These are phyloP conservation scores for Borealophlyctis nickersoniae DNA, from an alignment of 192 early-diverging fungal genomes.

Conservation along the genomic window DNA sequence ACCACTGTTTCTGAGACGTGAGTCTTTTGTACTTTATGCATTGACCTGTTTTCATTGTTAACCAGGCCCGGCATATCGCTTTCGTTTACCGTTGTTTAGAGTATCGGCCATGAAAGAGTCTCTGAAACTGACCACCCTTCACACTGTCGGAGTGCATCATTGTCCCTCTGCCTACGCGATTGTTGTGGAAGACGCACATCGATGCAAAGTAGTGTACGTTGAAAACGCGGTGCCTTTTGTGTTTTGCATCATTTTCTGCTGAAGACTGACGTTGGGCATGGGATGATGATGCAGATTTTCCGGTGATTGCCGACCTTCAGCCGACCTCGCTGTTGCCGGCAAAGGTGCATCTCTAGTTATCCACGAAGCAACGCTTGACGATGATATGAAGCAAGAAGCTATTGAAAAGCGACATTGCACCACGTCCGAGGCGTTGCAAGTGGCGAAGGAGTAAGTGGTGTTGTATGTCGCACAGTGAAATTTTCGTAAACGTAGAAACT, in stretches of 20 bases:
- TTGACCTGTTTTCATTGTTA: too few species aligned
- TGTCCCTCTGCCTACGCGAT: constrained; percentile 80
- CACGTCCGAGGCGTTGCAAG: constrained; percentile 79
- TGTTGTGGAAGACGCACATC: constrained; percentile 58
- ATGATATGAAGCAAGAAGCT: constrained; percentile 62
- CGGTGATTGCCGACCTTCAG: constrained; percentile 88
- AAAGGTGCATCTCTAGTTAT: constrained; percentile 64
- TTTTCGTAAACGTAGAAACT: too few species aligned
- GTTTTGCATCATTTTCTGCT: too few species aligned
- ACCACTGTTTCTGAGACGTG: too few species aligned
- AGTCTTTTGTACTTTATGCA: too few species aligned
- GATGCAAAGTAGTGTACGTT: constrained; percentile 69
- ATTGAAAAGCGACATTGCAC: constrained; percentile 85
- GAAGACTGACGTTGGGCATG: not conserved
- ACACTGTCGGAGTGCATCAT: constrained; percentile 77
- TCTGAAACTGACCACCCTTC: constrained; percentile 54
- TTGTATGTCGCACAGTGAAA: not conserved
- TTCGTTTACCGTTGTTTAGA: too few species aligned
- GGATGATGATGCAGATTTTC: constrained; percentile 54
- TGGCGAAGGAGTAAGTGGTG: constrained; percentile 51
- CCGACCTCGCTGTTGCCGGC: constrained; percentile 68
- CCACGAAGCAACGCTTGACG: constrained; percentile 84
- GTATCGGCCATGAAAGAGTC: constrained; percentile 6
- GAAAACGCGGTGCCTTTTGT: too few species aligned
- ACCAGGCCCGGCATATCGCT: too few species aligned